Percentiles rank a stretch among this genome's conserved stretches.
Conservation (phyloP, 2,329 filamentous ascomycete genomes). For the Aspergillus eucalypticola region DNA sequence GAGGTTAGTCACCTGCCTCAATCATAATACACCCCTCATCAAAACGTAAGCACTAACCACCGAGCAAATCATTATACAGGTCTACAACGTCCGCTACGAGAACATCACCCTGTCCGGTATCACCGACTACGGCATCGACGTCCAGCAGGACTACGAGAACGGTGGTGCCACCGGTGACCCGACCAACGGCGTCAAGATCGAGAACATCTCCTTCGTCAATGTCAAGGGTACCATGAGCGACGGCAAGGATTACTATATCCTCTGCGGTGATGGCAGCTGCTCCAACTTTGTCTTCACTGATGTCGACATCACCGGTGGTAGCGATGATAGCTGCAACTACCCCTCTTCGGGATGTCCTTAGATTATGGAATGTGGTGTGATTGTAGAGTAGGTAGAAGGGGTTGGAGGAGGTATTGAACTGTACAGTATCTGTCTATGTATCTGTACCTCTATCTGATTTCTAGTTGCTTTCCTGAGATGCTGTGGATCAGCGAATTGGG, state of each 20-base stretch:
- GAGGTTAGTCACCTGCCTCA: constrained; percentile 11
- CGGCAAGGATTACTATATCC: constrained; percentile 40
- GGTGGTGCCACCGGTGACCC: constrained; percentile 44
- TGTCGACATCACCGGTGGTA: constrained; percentile 40
- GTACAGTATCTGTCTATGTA: neutral
- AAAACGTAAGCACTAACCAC: neutral
- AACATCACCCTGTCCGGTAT: constrained; percentile 50
- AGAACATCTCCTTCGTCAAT: constrained; percentile 37
- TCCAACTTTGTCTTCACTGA: constrained; percentile 38
- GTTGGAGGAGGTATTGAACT: neutral
- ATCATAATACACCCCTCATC: neutral
- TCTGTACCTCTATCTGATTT: neutral
- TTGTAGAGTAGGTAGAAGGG: no score
- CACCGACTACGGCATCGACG: constrained; percentile 53
- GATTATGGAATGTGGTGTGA: neutral
- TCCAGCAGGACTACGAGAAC: constrained; percentile 57
- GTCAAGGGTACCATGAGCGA: constrained; percentile 37
- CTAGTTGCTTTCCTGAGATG: neutral
- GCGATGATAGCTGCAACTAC: constrained; percentile 29
- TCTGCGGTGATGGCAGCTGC: constrained; percentile 45
- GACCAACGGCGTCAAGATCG: constrained; percentile 42
- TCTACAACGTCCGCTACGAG: constrained; percentile 48
- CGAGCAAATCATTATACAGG: neutral
- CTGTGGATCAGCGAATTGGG: neutral
- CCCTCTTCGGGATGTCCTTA: constrained; percentile 16